Evolutionary conservation across 192 early-diverging fungal genomes (phyloP).

Genomic region (Backusella mclennaniae): DNA sequence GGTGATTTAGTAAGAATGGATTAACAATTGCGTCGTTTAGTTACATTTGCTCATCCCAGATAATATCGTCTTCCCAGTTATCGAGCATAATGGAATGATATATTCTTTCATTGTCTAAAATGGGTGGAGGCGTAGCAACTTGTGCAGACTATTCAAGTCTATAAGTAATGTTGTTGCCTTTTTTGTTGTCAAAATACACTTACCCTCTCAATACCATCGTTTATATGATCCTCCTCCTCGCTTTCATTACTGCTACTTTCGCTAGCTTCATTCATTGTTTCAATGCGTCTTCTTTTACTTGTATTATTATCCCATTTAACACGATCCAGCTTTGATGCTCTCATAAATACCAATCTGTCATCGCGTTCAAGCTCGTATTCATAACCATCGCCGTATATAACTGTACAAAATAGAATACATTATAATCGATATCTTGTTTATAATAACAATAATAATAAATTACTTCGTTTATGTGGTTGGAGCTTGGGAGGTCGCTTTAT

Average conservation of each 20-base stretch:
- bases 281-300: slow-evolving; percentile 19
- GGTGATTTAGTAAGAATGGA: background rate
- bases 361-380: slow-evolving; percentile 34
- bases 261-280: slow-evolving; percentile 20
- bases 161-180: background rate
- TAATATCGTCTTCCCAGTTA: slow-evolving; percentile 79
- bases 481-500: slow-evolving; percentile 38
- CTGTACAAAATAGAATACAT: background rate
- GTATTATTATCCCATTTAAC: background rate
- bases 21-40: background rate
- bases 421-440: background rate
- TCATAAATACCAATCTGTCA: slow-evolving; percentile 25
- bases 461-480: slow-evolving; percentile 37
- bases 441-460: background rate
- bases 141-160: background rate
- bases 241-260: slow-evolving; percentile 15
- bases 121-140: background rate
- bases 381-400: slow-evolving; percentile 20
- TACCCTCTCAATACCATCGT: background rate
- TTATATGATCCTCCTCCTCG: slow-evolving; percentile 11
- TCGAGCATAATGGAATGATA: slow-evolving; percentile 74
- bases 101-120: slow-evolving; percentile 34
- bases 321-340: slow-evolving; percentile 11
- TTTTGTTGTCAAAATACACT: background rate
- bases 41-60: slow-evolving; percentile 63